A percentile compares a stretch with the other conserved stretches of the same genome.
Evolutionary conservation across 2,329 filamentous ascomycete genomes (phyloP).

Genomic region (Emmonsia crescens): DNA sequence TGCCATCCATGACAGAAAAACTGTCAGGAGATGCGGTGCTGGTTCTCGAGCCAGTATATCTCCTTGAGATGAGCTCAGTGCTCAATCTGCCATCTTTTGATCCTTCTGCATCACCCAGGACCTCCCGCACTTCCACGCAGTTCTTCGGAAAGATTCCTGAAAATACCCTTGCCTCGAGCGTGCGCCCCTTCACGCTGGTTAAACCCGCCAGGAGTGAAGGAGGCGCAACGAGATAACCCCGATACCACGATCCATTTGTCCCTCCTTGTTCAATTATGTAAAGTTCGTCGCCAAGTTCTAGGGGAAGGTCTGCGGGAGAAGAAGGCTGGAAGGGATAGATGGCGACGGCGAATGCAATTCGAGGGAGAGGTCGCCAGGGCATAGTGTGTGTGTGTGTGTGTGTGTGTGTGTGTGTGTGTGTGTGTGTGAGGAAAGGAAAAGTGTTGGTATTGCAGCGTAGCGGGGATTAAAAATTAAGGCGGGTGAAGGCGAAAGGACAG

Average conservation of each 20-base stretch:
- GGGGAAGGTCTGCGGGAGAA: conserved; percentile 78
- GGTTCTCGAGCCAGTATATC: conserved; percentile 17
- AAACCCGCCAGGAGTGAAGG: conserved; percentile 85
- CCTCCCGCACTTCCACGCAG: conserved; percentile 89
- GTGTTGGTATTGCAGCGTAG: background rate
- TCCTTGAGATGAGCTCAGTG: conserved; percentile 25
- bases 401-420: conserved; percentile 29
- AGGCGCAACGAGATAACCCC: conserved; percentile 88
- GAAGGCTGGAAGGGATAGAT: conserved; percentile 86
- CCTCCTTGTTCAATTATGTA: conserved; percentile 98
- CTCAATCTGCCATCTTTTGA: conserved; percentile 16
- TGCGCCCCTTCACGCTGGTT: conserved; percentile 83
- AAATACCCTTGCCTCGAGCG: conserved; percentile 89
- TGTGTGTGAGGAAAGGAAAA: conserved; percentile 1
- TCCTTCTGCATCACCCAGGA: conserved; percentile 62
- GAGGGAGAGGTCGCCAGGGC: conserved; percentile 95
- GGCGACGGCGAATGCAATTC: conserved; percentile 96
- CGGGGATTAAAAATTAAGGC: background rate
- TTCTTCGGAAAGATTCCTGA: conserved; percentile 95
- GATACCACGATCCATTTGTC: conserved; percentile 74
- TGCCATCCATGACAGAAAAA: conserved; percentile 2
- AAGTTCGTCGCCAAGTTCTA: conserved; percentile 95
- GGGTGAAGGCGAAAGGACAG: background rate
- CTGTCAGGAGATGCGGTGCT: conserved; percentile 17
- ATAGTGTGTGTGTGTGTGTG: conserved; percentile 44